Evolutionary conservation across 345 rosid genomes (phyloP).

Genomic region (Boechera retrofracta): DNA sequence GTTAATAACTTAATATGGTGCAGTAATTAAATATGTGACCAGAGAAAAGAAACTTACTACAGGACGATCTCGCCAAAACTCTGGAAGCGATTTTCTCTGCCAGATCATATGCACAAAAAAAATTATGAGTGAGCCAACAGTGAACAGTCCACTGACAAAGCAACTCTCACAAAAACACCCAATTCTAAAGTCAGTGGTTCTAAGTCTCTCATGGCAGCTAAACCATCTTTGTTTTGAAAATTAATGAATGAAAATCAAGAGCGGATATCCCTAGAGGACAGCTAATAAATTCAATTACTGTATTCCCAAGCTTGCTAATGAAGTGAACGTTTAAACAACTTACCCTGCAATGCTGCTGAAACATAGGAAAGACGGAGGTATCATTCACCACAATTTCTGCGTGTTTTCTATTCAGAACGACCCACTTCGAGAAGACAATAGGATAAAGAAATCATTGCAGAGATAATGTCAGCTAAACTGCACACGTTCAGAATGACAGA

Average conservation of each 20-base stretch:
- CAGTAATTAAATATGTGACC: background rate
- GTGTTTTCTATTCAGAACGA: conserved; percentile 81
- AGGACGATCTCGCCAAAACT: conserved; percentile 92
- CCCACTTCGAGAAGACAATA: conserved; percentile 71
- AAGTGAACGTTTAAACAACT: conserved; percentile 42
- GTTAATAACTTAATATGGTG: background rate
- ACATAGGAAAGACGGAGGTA: conserved; percentile 75
- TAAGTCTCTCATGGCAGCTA: conserved; percentile 9
- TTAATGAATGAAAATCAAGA: background rate
- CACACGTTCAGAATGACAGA: conserved; percentile 18
- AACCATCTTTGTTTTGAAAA: background rate
- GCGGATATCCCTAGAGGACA: background rate
- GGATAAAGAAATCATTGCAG: conserved; percentile 22
- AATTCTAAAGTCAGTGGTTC: background rate
- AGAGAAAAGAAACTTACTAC: conserved; percentile 59
- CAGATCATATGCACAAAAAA: conserved; percentile 34
- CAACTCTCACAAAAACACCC: conserved; percentile 14
- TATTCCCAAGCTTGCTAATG: background rate
- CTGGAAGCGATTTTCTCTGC: conserved; percentile 89
- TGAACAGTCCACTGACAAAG: conserved; percentile 21
- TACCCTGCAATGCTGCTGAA: conserved; percentile 93
- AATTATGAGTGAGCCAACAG: conserved; percentile 10
- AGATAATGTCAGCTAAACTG: conserved; percentile 26
- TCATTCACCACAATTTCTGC: conserved; percentile 87
- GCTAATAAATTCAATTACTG: background rate